A percentile compares a stretch with the other conserved stretches of the same genome.
These are phyloP conservation scores for Kandelia obovata DNA, from an alignment of 345 rosid genomes.

Conservation along the genomic window DNA sequence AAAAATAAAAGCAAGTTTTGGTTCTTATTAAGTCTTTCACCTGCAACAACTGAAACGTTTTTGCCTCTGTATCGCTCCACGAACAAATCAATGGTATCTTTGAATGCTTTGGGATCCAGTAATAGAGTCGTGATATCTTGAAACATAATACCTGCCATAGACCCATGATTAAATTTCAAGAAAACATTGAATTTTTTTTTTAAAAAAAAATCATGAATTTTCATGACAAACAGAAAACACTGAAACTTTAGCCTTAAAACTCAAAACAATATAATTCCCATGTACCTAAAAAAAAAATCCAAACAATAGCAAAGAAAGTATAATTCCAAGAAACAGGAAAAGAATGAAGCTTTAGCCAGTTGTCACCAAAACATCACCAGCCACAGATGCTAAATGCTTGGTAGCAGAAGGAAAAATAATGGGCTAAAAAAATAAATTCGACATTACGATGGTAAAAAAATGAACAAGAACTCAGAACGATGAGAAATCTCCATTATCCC, in stretches of 20 bases:
- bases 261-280: too few relatives aligned
- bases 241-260: neutral
- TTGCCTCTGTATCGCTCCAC: constrained; percentile 85
- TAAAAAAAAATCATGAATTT: neutral
- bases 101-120: constrained; percentile 83
- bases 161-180: neutral
- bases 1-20: neutral
- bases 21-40: constrained; percentile 30
- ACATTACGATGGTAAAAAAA: too few relatives aligned
- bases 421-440: too few relatives aligned
- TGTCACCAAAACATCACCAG: neutral
- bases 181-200: neutral
- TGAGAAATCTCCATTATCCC: too few relatives aligned
- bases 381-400: too few relatives aligned
- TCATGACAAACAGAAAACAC: neutral
- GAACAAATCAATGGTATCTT: constrained; percentile 84
- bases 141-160: constrained; percentile 81
- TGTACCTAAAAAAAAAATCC: neutral
- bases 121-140: constrained; percentile 92
- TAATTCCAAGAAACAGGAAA: neutral
- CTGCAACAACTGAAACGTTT: constrained; percentile 95
- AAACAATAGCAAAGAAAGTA: neutral
- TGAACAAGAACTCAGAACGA: too few relatives aligned
- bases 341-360: neutral
- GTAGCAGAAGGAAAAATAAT: too few relatives aligned